Evolutionary conservation across 441 rosid species (phyloP), one percentile per base, ranked within the genome.

Genomic region (Oxalis stricta): DNA sequence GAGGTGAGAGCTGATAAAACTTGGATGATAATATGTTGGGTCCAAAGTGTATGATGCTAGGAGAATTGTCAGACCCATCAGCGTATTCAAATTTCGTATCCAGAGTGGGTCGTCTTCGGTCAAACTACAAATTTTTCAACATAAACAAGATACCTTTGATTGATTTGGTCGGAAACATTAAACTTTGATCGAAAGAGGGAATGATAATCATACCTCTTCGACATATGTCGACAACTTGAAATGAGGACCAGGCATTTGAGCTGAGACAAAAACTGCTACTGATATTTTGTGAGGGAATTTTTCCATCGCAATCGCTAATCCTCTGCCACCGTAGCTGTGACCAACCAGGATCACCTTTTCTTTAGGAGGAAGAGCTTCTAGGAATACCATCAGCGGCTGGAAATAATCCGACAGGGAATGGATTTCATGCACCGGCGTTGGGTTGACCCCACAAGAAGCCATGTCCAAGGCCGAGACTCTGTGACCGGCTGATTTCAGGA

Each of bases 381-480:
- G 33, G 44, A 59, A 66, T 37, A 50, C 58, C 41, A 48, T 48
- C 52, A 68, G 37, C 0, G 75, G 77, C 50, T 60, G 57, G 0
- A 30, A 34, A 20, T 56, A 69, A 18, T 66, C 63, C 5, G 33
- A 41, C 3, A 55, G 17, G 0, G 65, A 55, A 5, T 7, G 22
- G 7, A 75, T 3, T 44, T 72, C 71, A 8, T 31, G 31, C 8
- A 51, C 29, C 36, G 60, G 68, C 59, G 55, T 63, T 6, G 72
- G 69, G 33, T 74, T 38, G 20, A 58, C 34, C 10, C 77, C 75
- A 4, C 58, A 59, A 8, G 76, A 81, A 42, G 71, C 71, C 38
- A 77, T 37, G 36, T 81, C 86, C 2, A 75, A 10, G 5, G 73
- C 57, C 28, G 76, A 58, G 20, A 65, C 69, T 41, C 53, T 53